Base-by-base conservation (phyloP, 441 rosid species). In the Eutrema salsugineum region DNA sequence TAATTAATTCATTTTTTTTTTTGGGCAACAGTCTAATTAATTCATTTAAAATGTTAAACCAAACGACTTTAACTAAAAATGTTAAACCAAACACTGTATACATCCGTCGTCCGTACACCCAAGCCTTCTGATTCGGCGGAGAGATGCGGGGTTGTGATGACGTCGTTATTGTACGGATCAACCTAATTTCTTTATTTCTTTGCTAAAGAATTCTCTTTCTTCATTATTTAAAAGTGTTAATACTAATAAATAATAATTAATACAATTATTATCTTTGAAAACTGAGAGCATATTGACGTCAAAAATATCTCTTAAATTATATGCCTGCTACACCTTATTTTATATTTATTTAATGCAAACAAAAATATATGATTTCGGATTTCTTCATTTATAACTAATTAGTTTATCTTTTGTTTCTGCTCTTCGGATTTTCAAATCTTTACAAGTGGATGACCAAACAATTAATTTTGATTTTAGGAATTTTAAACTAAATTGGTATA, bases 131-230 rank as follows among this genome's bases (percentile, higher is more conserved):
- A 57, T 46, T 38, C 39, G 71, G 53, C 59, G 58, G 59, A 47
- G 56, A 28, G 22, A 15, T 20, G 27, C 54, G 66, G 54, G 51
- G 43, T 39, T 48, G 16, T 57, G 78, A 66, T 58, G 67, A 73
- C 72, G 72, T 73, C 72, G 55, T 32, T 42, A 11, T 66, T 66
- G 72, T 66, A 73, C 72, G 72, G 72, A 73, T 61, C 24, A 36
- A 14, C 61, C 39, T 43, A 57, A 6, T 54, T 66, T 54, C 22
- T 33, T 64, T 35, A 30, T 30, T 30, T 28, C 3, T 24, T 24
- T 24, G 42, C 28, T 35, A 36, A 6, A 24, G 27, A 4, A 2
- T 24, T 24, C 3, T 24, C 24, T 44, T 62, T 63, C 11, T 27
- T 70, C 36, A 6, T 49, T 49, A 16, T 36, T 10, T 3, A 28